phyloP scores from a whole-genome alignment of 768 basidiomycete species.

The Ephemerocybe angulata region DNA sequence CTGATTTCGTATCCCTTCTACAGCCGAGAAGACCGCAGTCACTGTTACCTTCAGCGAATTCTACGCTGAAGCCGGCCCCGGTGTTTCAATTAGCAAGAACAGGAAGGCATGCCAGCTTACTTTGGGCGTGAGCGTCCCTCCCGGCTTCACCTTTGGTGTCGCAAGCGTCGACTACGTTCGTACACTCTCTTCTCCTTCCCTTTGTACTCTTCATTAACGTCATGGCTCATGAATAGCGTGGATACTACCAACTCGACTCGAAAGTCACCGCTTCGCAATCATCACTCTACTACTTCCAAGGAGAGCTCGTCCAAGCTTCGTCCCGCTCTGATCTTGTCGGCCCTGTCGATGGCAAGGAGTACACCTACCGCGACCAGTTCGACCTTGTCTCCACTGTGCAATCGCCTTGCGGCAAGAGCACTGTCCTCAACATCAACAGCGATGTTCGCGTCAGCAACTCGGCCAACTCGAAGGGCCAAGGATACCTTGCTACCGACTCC shows the following conservation, averaged over 20 bases:
- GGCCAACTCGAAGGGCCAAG: slow-evolving; percentile 11
- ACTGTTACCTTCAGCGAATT: slow-evolving; percentile 20
- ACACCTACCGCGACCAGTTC: slow-evolving; percentile 16
- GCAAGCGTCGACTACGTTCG: slow-evolving; percentile 17
- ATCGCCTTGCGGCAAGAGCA: slow-evolving; percentile 14
- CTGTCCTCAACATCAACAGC: slow-evolving; percentile 18
- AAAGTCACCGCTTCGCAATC: slow-evolving; percentile 16
- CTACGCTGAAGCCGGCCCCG: slow-evolving; percentile 19
- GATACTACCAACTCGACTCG: slow-evolving; percentile 19
- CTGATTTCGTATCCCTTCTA: not conserved
- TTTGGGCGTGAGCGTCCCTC: slow-evolving; percentile 18
- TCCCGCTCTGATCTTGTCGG: slow-evolving; percentile 11
- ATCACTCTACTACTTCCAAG: slow-evolving; percentile 23
- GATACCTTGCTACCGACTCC: slow-evolving; percentile 16
- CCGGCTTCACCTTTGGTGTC: slow-evolving; percentile 21
- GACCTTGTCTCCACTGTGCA: slow-evolving; percentile 11
- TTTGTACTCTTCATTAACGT: not conserved
- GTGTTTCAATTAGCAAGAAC: slow-evolving; percentile 17
- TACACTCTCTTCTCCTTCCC: not conserved
- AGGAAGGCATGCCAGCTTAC: slow-evolving; percentile 23
- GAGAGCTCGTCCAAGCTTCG: slow-evolving; percentile 13
- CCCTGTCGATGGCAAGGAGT: slow-evolving; percentile 13
- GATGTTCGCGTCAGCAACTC: slow-evolving; percentile 15
- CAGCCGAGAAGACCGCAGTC: slow-evolving; percentile 17
- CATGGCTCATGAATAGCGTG: slow-evolving; percentile 9